phyloP scores from a whole-genome alignment of 371 early-diverging fungal species.

The Lichtheimia ramosa region DNA sequence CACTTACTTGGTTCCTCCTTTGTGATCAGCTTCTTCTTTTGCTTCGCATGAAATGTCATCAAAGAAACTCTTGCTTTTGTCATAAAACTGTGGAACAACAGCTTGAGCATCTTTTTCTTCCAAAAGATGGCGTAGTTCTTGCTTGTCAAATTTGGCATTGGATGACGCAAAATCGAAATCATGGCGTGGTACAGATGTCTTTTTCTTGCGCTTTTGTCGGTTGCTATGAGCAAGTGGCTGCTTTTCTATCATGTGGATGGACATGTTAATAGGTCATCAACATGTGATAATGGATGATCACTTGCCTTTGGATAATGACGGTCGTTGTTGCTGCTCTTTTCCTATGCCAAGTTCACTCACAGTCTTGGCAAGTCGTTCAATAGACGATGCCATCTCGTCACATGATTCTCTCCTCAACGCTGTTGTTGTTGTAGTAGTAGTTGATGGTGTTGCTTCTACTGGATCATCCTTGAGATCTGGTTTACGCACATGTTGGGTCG shows the following conservation, averaged over 20 bases:
- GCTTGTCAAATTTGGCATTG: constrained; percentile 90
- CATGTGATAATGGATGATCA: too few species aligned
- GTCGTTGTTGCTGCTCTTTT: constrained; percentile 10
- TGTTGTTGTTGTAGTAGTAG: neutral
- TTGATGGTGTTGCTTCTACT: neutral
- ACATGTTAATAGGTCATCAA: too few species aligned
- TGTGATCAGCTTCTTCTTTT: constrained; percentile 68
- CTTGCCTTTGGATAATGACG: too few species aligned
- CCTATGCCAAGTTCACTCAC: constrained; percentile 22
- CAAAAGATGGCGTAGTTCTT: constrained; percentile 67
- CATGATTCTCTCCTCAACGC: neutral
- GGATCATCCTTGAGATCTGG: constrained; percentile 20
- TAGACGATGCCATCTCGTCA: constrained; percentile 23
- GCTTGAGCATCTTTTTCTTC: constrained; percentile 28
- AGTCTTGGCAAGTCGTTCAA: constrained; percentile 23
- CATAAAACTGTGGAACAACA: constrained; percentile 46
- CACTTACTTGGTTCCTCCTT: constrained; percentile 13
- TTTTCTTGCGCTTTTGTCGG: constrained; percentile 5
- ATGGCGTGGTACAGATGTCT: constrained; percentile 50
- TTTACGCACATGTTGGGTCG: neutral
- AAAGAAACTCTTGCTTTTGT: constrained; percentile 74
- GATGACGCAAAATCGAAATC: constrained; percentile 90
- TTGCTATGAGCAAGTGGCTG: neutral
- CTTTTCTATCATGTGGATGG: neutral
- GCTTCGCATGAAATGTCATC: constrained; percentile 93